Base-by-base conservation (phyloP, 129 eudicot genomes). In the Helichrysum umbraculigerum region DNA sequence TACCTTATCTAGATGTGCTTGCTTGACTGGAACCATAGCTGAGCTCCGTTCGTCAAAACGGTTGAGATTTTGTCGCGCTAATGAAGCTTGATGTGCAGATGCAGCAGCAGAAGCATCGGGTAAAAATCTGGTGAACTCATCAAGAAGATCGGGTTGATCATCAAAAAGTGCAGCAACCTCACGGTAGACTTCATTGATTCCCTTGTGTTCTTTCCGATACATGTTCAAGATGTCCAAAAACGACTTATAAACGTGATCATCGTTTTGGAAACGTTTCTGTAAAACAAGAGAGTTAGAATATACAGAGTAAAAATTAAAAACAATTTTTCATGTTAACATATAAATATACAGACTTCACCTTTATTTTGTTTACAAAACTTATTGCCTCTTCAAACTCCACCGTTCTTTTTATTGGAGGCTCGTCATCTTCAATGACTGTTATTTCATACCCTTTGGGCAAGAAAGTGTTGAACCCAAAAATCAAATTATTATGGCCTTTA, bases 301-400 rank as follows among this genome's bases (percentile, higher is more conserved):
- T 65, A 29, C n/a, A 29, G 11, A 44, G 8, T 41, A 71, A 9
- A 11, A 19, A 3, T 17, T 15, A 34, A 7, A 72, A 7, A 72
- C n/a, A 21, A 12, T 20, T 47, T 44, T 50, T n/a, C 33, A 32
- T 30, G 19, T 65, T 30, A 22, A 64, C 30, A 11, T 25, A 25
- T 14, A 63, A 35, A n/a, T 50, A 80, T 3, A 33, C 10, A 34
- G 57, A 59, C 4, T 56, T 72, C 20, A 88, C 97, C 99, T 94
- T 94, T 77, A 94, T 91, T 86, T 94, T 94, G 87, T 94, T 91
- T 33, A 94, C 99, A 83, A 94, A 94, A 86, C 88, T 91, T 57
- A 94, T 91, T 19, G 99, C 99, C 72, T 89, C 97, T 75, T 94
- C 97, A 80, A 91, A 91, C 90, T 94, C 99, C 66, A 92, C 86